These are phyloP conservation scores for Speleostelium caveatum DNA, from an alignment of 78 protist genomes.

Conservation along the genomic window DNA sequence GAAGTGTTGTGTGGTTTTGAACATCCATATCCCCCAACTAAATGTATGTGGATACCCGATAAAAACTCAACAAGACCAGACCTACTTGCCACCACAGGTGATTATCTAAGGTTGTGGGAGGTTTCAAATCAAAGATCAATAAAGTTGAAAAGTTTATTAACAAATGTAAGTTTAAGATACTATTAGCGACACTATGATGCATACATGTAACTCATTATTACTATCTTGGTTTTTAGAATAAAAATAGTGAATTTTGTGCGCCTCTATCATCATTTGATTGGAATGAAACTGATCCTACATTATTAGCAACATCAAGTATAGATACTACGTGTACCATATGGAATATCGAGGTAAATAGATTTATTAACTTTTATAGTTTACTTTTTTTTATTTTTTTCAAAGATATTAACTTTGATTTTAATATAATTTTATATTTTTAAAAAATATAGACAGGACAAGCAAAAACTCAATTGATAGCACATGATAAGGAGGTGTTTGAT, in stretches of 20 bases:
- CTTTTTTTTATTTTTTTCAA: background rate
- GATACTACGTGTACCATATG: conserved; percentile 98
- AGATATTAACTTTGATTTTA: background rate
- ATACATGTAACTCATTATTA: background rate
- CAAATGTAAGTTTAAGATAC: conserved; percentile 62
- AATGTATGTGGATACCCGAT: conserved; percentile 94
- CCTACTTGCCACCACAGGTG: conserved; percentile 97
- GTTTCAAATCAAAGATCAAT: conserved; percentile 69
- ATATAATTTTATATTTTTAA: background rate
- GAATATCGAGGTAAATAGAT: conserved; percentile 87
- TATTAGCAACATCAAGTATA: conserved; percentile 94
- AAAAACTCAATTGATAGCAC: conserved; percentile 98
- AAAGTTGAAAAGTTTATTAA: conserved; percentile 66
- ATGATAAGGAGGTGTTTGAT: conserved; percentile 99
- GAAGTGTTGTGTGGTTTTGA: conserved; percentile 81
- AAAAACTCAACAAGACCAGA: conserved; percentile 75
- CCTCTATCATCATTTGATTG: conserved; percentile 99
- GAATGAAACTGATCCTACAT: conserved; percentile 92
- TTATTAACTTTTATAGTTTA: background rate
- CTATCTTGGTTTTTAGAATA: conserved; percentile 79
- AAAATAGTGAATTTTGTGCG: conserved; percentile 95
- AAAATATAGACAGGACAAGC: conserved; percentile 79
- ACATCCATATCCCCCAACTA: conserved; percentile 98
- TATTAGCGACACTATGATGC: background rate
- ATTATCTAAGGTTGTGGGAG: conserved; percentile 96